Percentiles rank a stretch among this genome's conserved stretches.
Conservation (phyloP, 2,329 filamentous ascomycete genomes). For the Lasiodiplodia gonubiensis region DNA sequence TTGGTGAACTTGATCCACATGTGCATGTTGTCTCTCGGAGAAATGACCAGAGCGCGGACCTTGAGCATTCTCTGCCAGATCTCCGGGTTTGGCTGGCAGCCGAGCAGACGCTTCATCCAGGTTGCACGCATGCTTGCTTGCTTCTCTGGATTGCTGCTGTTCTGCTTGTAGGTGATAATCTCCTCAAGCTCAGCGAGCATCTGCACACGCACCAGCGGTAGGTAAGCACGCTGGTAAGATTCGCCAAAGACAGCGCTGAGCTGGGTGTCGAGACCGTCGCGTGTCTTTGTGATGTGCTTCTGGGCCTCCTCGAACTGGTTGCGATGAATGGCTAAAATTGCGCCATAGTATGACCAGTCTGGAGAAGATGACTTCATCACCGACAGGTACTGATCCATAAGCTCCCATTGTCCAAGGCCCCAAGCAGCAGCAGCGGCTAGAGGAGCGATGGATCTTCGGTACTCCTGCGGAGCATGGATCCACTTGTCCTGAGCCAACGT, state of each 20-base stretch:
- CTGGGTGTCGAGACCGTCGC: constrained; percentile 93
- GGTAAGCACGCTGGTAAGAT: constrained; percentile 96
- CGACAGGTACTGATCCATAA: constrained; percentile 95
- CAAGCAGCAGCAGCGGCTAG: constrained; percentile 94
- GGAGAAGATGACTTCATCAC: constrained; percentile 95
- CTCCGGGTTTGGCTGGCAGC: constrained; percentile 95
- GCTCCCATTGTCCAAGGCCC: constrained; percentile 95
- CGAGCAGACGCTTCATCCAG: constrained; percentile 93
- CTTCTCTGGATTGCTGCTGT: constrained; percentile 76
- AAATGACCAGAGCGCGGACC: constrained; percentile 88
- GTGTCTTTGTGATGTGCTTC: constrained; percentile 86
- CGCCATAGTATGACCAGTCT: constrained; percentile 96
- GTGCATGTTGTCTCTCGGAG: constrained; percentile 89
- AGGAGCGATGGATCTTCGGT: constrained; percentile 88
- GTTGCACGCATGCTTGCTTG: constrained; percentile 89
- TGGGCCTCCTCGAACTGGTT: constrained; percentile 94
- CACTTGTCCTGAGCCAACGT: constrained; percentile 90
- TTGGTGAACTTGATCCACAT: constrained; percentile 99
- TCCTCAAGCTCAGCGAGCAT: constrained; percentile 99
- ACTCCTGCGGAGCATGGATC: constrained; percentile 85
- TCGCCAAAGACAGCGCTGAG: constrained; percentile 96
- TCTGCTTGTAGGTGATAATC: constrained; percentile 97
- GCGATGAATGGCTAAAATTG: constrained; percentile 90
- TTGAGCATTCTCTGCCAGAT: constrained; percentile 99
- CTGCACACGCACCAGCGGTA: constrained; percentile 96